Conservation (phyloP, 805 yeast species). For the Kluyveromyces wickerhamii region DNA sequence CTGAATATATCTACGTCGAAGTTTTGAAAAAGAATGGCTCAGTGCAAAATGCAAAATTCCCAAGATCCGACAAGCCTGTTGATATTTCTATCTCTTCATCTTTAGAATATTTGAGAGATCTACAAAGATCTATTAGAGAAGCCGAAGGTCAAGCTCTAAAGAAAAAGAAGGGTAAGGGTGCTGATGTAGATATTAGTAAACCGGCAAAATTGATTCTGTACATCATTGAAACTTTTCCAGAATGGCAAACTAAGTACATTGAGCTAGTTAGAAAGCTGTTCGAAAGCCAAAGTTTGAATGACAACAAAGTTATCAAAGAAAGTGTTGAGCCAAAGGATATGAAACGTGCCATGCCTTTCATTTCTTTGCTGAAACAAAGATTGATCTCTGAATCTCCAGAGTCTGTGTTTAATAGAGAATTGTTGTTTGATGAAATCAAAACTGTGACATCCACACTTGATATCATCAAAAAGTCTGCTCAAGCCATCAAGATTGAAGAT, state of each 20-base stretch:
- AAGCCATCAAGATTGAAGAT: constrained; percentile 46
- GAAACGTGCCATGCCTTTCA: constrained; percentile 98
- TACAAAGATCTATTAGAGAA: constrained; percentile 84
- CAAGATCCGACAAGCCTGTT: constrained; percentile 61
- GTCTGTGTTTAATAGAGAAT: constrained; percentile 82
- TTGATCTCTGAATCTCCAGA: constrained; percentile 59
- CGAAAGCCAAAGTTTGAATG: constrained; percentile 54
- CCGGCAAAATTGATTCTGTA: constrained; percentile 70
- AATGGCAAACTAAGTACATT: constrained; percentile 80
- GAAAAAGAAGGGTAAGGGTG: constrained; percentile 77
- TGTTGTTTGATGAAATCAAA: constrained; percentile 70
- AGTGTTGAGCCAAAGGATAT: constrained; percentile 72
- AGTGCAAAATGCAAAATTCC: constrained; percentile 73
- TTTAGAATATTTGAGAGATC: constrained; percentile 67
- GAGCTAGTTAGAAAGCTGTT: constrained; percentile 73
- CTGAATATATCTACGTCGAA: constrained; percentile 84
- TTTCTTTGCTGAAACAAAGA: constrained; percentile 77
- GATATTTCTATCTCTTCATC: constrained; percentile 57
- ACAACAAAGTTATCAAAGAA: constrained; percentile 54
- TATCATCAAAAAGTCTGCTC: constrained; percentile 56
- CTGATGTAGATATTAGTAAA: constrained; percentile 64
- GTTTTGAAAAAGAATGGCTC: constrained; percentile 57
- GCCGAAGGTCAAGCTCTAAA: constrained; percentile 79
- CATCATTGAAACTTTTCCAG: constrained; percentile 80
- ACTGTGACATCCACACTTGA: constrained; percentile 49